Conservation (phyloP, 306 rosid species). For the Acacia acuminata region DNA sequence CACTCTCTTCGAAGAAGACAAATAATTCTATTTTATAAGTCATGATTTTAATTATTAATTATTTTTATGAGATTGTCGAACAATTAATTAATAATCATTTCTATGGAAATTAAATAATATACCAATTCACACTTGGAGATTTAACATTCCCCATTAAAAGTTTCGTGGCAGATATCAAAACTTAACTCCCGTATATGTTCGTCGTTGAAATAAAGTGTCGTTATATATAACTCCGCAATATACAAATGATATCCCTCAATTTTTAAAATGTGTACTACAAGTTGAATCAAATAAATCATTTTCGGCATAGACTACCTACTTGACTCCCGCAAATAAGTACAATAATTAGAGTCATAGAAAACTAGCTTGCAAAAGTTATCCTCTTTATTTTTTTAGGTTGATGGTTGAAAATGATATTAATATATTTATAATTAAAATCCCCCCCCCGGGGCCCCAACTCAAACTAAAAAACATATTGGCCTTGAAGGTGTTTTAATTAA, state of each 20-base stretch:
- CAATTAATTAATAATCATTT: too few relatives aligned
- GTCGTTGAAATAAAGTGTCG: background rate
- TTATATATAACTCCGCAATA: background rate
- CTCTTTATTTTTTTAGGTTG: background rate
- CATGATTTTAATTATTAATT: background rate
- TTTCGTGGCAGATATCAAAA: background rate
- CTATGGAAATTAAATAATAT: background rate
- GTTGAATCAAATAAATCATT: constrained; percentile 1
- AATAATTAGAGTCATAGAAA: background rate
- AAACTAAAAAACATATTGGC: background rate
- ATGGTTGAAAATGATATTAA: background rate
- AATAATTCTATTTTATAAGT: background rate
- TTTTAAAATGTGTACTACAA: background rate
- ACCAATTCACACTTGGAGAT: background rate
- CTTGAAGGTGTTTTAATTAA: background rate
- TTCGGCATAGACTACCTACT: background rate
- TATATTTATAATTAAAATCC: background rate
- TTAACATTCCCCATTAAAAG: background rate
- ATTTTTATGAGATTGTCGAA: background rate
- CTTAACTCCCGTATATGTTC: background rate
- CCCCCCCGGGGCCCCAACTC: background rate
- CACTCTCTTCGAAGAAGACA: background rate
- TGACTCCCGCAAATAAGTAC: background rate
- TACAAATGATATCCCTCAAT: background rate
- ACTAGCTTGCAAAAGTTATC: background rate